A percentile compares a stretch with the other conserved stretches of the same genome.
phyloP scores from a whole-genome alignment of 164 flowering plant species.

The Berberis vulgaris region DNA sequence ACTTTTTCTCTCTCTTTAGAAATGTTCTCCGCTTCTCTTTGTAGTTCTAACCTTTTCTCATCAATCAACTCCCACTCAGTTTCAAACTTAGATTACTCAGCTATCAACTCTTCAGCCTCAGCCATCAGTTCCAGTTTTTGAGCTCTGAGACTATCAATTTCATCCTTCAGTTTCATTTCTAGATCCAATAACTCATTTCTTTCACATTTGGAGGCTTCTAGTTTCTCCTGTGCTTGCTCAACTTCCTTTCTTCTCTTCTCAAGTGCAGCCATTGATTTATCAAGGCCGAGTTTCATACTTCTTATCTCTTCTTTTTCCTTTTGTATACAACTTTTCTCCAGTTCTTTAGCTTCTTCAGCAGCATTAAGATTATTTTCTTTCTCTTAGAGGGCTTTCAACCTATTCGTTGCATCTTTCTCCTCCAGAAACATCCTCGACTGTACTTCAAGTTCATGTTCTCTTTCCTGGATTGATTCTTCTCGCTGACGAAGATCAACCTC shows the following conservation, averaged over 20 bases:
- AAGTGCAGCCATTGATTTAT: slow-evolving; percentile 33
- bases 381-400: slow-evolving; percentile 33
- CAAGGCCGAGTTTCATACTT: slow-evolving; percentile 34
- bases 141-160: slow-evolving; percentile 69
- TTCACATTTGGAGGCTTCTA: slow-evolving; percentile 57
- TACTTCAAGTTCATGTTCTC: slow-evolving; percentile 55
- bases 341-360: slow-evolving; percentile 42
- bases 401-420: slow-evolving; percentile 48
- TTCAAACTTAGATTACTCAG: slow-evolving; percentile 86
- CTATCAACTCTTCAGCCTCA: slow-evolving; percentile 57
- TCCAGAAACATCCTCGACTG: slow-evolving; percentile 38
- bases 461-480: slow-evolving; percentile 51
- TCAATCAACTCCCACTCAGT: slow-evolving; percentile 85
- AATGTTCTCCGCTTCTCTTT: slow-evolving; percentile 51
- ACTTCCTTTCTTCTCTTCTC: slow-evolving; percentile 49
- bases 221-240: slow-evolving; percentile 38
- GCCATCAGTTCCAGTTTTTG: slow-evolving; percentile 58
- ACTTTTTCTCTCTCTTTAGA: slow-evolving; percentile 47
- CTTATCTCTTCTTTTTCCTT: slow-evolving; percentile 53
- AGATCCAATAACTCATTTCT: slow-evolving; percentile 49
- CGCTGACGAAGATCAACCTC: slow-evolving; percentile 64
- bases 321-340: slow-evolving; percentile 28
- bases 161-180: slow-evolving; percentile 78
- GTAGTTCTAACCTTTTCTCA: slow-evolving; percentile 72
- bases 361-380: slow-evolving; percentile 40